phyloP scores from a whole-genome alignment of 257 asterid species.

The Fraxinus cuspidata region DNA sequence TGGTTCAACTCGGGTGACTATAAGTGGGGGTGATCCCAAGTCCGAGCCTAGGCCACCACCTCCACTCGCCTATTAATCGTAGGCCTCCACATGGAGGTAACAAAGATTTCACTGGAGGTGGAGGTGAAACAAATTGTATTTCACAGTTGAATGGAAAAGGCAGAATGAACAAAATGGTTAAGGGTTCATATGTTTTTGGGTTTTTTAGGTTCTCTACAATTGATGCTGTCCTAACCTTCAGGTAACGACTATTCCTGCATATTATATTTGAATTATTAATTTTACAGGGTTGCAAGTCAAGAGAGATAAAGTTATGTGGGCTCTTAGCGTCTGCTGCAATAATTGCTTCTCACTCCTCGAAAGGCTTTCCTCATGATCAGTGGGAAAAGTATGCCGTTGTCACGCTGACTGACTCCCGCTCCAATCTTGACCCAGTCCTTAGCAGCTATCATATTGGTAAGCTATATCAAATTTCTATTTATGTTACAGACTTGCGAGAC shows the following conservation, averaged over 20 bases:
- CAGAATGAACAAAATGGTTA: background rate
- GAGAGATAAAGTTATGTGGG: constrained; percentile 55
- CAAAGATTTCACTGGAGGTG: no score
- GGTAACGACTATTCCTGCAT: constrained; percentile 9
- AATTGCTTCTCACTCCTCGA: constrained; percentile 59
- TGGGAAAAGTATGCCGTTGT: constrained; percentile 75
- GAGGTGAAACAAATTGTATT: background rate
- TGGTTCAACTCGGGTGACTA: no score
- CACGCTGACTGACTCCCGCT: constrained; percentile 74
- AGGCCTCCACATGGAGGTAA: no score
- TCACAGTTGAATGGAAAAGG: background rate
- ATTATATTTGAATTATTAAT: constrained; percentile 15
- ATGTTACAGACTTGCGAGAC: background rate
- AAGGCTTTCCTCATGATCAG: constrained; percentile 48
- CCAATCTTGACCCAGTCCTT: constrained; percentile 79
- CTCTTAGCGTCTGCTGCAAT: constrained; percentile 68
- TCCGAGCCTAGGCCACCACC: no score
- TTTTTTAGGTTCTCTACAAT: background rate
- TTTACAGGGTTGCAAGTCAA: constrained; percentile 61
- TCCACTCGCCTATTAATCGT: no score
- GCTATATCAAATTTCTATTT: constrained; percentile 14
- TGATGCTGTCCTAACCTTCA: constrained; percentile 6
- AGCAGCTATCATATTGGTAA: constrained; percentile 56
- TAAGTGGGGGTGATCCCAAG: no score
- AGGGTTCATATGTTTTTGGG: background rate